Percentiles rank a stretch among this genome's conserved stretches.
Conservation (phyloP, 1,284 basidiomycete genomes). For the Moesziomyces parantarcticus region DNA sequence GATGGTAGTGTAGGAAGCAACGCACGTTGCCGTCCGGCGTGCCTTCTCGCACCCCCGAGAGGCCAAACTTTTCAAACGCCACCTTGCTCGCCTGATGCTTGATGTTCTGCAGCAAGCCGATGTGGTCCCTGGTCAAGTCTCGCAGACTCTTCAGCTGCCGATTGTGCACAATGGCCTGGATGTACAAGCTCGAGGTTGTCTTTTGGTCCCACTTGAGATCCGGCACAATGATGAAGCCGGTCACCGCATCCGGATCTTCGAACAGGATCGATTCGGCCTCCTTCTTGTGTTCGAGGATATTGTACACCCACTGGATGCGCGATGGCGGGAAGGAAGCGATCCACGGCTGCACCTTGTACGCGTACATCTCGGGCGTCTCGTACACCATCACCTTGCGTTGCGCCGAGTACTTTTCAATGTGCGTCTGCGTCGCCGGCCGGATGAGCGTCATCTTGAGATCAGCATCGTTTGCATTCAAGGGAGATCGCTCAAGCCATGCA, state of each 20-base stretch:
- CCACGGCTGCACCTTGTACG: conserved; percentile 54
- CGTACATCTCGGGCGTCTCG: conserved; percentile 64
- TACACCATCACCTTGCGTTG: conserved; percentile 76
- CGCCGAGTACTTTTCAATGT: conserved; percentile 77
- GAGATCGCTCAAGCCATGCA: conserved; percentile 32
- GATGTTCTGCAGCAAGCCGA: conserved; percentile 79
- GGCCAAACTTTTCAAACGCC: conserved; percentile 75
- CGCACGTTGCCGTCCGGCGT: conserved; percentile 71
- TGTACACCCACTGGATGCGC: conserved; percentile 84
- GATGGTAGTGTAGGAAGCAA: conserved; percentile 93
- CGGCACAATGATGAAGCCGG: conserved; percentile 75
- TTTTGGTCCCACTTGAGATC: conserved; percentile 77
- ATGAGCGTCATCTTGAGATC: conserved; percentile 65
- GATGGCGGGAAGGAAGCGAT: conserved; percentile 58
- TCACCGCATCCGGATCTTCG: conserved; percentile 72
- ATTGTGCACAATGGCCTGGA: conserved; percentile 66
- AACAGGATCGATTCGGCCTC: conserved; percentile 83
- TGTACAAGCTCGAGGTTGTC: conserved; percentile 72
- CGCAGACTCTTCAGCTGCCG: conserved; percentile 65
- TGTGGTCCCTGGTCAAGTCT: conserved; percentile 74
- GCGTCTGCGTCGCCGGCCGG: conserved; percentile 57
- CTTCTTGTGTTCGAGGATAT: conserved; percentile 82
- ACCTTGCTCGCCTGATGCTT: conserved; percentile 72
- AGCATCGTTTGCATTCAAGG: conserved; percentile 16
- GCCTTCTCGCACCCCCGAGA: conserved; percentile 71